Evolutionary conservation across 495 filamentous ascomycete genomes (phyloP).

Genomic region (Penicillium paradoxum): DNA sequence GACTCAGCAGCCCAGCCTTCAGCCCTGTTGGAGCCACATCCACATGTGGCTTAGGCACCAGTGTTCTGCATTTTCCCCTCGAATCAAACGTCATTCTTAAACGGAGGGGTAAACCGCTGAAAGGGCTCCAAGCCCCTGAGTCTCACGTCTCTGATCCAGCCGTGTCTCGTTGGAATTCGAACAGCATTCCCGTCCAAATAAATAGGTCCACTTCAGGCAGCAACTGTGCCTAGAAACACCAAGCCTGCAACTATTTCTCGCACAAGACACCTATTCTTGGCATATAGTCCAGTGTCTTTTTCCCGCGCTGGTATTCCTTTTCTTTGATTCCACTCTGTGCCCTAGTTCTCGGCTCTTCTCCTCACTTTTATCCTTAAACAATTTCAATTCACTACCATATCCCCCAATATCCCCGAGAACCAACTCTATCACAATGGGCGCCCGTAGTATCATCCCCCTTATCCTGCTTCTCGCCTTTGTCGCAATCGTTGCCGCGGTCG

Average conservation of each 20-base stretch:
- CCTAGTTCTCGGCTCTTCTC: conserved; percentile 1
- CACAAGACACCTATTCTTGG: conserved; percentile 3
- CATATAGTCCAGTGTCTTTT: not conserved
- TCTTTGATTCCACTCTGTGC: not conserved
- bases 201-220: conserved; percentile 4
- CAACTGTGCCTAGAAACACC: not conserved
- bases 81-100: conserved; percentile 1
- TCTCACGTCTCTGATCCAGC: not conserved
- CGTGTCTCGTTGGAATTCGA: not conserved
- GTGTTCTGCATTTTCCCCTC: not conserved
- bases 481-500: conserved; percentile 56
- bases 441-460: conserved; percentile 62
- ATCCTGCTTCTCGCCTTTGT: conserved; percentile 66
- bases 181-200: not conserved
- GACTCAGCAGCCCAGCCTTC: not conserved
- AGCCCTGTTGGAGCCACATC: not conserved
- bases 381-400: not conserved
- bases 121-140: not conserved
- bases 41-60: not conserved
- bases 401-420: not conserved
- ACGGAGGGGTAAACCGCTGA: not conserved
- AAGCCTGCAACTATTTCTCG: not conserved
- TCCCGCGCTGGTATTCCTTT: not conserved
- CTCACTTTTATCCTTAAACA: not conserved
- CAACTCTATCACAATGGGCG: not conserved